Conservation (phyloP, 129 eudicot species). For the Heracleum sosnowskyi region DNA sequence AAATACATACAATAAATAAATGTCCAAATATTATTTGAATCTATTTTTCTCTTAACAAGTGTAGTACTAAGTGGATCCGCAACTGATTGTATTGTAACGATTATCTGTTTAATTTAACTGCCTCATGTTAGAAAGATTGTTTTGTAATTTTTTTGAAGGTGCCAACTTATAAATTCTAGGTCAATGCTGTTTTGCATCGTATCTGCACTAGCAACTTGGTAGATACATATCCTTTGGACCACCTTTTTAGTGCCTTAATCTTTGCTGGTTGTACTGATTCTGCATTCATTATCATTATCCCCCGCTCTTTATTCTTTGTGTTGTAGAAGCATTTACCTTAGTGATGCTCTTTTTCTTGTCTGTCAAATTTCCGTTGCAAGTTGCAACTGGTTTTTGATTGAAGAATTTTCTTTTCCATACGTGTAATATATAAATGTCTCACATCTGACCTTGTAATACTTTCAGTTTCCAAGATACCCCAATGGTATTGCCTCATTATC, state of each 20-base stretch:
- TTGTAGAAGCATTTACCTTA: neutral
- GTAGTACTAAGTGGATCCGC: neutral
- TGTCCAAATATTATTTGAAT: neutral
- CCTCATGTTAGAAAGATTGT: neutral
- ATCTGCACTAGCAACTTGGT: neutral
- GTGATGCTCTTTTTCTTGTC: neutral
- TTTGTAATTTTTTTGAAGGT: neutral
- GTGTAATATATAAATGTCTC: neutral
- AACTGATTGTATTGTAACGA: neutral
- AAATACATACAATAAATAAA: neutral
- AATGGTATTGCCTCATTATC: conserved; percentile 79
- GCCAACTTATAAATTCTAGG: too few relatives aligned
- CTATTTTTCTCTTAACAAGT: neutral
- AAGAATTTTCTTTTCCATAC: neutral
- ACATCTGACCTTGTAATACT: conserved; percentile 18
- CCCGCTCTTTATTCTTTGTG: neutral
- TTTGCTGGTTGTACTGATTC: neutral
- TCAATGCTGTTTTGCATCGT: neutral
- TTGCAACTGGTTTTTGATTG: neutral
- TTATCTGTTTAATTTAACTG: neutral
- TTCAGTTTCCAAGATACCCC: conserved; percentile 70
- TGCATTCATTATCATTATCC: neutral
- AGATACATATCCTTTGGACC: neutral
- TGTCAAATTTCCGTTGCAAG: neutral
- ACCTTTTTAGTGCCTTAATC: neutral